phyloP scores from a whole-genome alignment of 371 early-diverging fungal species.

The Fennellomyces sp. region DNA sequence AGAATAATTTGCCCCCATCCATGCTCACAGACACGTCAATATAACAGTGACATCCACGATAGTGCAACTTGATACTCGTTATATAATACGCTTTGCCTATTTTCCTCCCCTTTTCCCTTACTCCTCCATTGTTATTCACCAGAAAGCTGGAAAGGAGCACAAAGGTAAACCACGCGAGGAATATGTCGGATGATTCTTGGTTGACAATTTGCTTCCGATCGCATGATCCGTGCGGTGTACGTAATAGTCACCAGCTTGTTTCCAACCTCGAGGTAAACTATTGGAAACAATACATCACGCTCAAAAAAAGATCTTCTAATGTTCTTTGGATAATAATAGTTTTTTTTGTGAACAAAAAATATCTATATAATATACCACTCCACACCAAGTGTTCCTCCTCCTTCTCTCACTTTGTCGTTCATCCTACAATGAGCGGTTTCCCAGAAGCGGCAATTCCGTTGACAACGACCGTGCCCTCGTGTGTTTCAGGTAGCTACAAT shows the following conservation, averaged over 20 bases:
- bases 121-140: not conserved
- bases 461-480: slow-evolving; percentile 15
- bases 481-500: slow-evolving; percentile 13
- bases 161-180: slow-evolving; percentile 3
- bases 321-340: slow-evolving; percentile 2
- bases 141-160: not conserved
- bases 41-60: not conserved
- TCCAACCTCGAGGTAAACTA: not conserved
- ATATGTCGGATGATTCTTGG: not conserved
- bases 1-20: not conserved
- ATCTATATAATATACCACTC: not conserved
- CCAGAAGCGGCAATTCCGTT: slow-evolving; percentile 7
- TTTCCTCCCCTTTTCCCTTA: not conserved
- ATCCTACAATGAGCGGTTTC: slow-evolving; percentile 7
- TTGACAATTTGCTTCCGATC: slow-evolving; percentile 2
- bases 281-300: slow-evolving; percentile 4
- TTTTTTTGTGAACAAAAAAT: not conserved
- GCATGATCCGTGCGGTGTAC: slow-evolving; percentile 3
- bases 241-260: slow-evolving; percentile 3
- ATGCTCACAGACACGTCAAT: not conserved
- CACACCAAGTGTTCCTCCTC: not conserved
- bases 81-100: not conserved
- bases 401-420: not conserved
- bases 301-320: too few species aligned
- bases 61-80: not conserved